phyloP scores from a whole-genome alignment of 768 basidiomycete genomes.

The Tricholoma hemisulphureum region DNA sequence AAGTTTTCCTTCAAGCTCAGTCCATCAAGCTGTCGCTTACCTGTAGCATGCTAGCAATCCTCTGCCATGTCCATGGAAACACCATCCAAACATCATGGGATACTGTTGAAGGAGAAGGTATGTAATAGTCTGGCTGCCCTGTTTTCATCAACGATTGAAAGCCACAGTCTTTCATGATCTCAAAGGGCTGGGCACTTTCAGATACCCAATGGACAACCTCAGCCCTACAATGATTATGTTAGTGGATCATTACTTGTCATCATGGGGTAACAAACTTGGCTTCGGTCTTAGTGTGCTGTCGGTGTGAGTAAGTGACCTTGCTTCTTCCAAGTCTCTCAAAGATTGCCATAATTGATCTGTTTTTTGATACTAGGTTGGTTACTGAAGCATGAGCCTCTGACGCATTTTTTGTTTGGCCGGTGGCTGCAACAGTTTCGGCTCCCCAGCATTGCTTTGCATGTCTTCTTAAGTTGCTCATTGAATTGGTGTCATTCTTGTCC shows the following conservation, averaged over 20 bases:
- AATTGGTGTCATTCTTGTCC: too few species aligned
- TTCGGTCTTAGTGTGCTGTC: constrained; percentile 22
- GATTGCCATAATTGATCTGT: too few species aligned
- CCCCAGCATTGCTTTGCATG: constrained; percentile 32
- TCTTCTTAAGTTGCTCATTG: constrained; percentile 29
- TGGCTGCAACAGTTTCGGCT: constrained; percentile 20
- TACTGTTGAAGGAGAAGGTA: too few species aligned
- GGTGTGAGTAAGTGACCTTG: constrained; percentile 31
- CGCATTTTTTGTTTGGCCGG: constrained; percentile 10
- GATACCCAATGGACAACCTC: not conserved
- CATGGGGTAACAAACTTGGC: constrained; percentile 18
- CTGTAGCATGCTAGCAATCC: constrained; percentile 1
- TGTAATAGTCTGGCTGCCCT: too few species aligned
- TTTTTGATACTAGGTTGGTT: not conserved
- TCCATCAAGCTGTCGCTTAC: not conserved
- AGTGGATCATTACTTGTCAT: constrained; percentile 1
- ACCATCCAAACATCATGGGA: too few species aligned
- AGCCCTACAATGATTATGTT: not conserved
- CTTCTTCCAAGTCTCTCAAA: too few species aligned
- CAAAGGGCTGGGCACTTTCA: not conserved
- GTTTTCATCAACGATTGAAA: too few species aligned
- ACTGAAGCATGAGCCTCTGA: not conserved
- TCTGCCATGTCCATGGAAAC: too few species aligned
- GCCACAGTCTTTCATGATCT: not conserved
- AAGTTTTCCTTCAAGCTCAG: not conserved